Base-by-base conservation (phyloP, 495 filamentous ascomycete species). In the Daldinia vernicosa region DNA sequence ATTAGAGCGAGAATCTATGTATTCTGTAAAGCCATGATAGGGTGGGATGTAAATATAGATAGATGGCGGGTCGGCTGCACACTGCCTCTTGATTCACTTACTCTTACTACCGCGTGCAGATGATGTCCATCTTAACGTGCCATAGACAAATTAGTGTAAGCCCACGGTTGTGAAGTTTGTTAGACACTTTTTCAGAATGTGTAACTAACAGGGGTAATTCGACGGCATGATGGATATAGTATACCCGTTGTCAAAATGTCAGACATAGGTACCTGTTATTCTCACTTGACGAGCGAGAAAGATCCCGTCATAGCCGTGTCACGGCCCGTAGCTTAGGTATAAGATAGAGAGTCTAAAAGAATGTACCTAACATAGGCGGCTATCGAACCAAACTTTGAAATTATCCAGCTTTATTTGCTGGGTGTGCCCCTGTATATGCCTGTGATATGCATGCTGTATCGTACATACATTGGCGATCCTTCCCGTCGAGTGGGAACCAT, bases 371-470 rank as follows among this genome's bases (percentile, higher is more conserved):
- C 60, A 67, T 63, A 35, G 35, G 69, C 69, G 69, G 63, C 59
- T 71, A 71, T n/a, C n/a, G 43, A 71, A 30, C 63, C 63, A 63
- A 55, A 55, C 53, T 63, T 67, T 40, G n/a, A 15, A 63, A 43
- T 27, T 32, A 63, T 63, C 50, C 5, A 53, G 50, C 50, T 14
- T 24, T n/a, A 53, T 53, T 53, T 28, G 24, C 24, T 53, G 27
- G 43, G 43, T 47, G 19, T 47, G 43, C 17, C 43, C 43, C 43
- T 47, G 43, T 43, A n/a, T 33, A 47, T 47, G 43, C 43, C 24
- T 47, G 43, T 47, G 43, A 47, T 47, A 47, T 47, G 43, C 43
- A 47, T 24, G 17, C 19, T 47, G 43, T 47, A 47, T 47, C 43
- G 43, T 47, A 47, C 43, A 47, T 47, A 47, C 43, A 47, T 47